Base-by-base conservation (phyloP, 345 rosid genomes). In the Noccaea caerulescens region DNA sequence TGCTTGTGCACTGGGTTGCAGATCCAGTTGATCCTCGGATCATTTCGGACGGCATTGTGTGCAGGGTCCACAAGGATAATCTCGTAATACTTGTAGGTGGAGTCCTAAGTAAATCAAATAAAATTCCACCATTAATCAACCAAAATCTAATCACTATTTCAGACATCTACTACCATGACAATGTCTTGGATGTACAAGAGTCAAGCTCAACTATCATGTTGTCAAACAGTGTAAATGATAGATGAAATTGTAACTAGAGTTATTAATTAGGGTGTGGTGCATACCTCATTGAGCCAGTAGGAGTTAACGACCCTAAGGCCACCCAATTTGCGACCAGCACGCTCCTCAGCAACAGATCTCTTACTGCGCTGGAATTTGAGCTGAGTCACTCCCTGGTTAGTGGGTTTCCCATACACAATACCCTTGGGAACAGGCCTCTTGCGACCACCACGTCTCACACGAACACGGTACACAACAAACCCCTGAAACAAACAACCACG, bases 381-480 rank as follows among this genome's bases (percentile, higher is more conserved):
- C 42, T 88, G 93, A 11, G 96, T 90, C 9, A 90, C 91, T 71
- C 96, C 93, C 88, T 89, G 93, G 65, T 89, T 89, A 3, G 92
- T 89, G 37, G 96, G 93, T 66, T 89, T 89, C 33, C 96, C 96
- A 57, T 89, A 89, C n/a, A 89, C 96, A 56, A 89, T 89, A 85
- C 93, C 96, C 82, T 87, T 89, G 4, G 93, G 84, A 57, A 90
- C 93, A 1, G 91, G 96, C 76, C 96, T 86, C 86, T 87, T 89
- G 55, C 96, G 82, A 20, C 96, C 96, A 54, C 96, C 96, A 66
- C 96, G 93, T 43, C 96, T 88, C 0, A 90, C 96, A 72, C 96
- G 91, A 10, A 86, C 87, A 59, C 96, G 92, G 75, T 90, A 88
- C 4, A 90, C 73, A 14, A 90, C 91, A 76, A 80, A 84, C 12